Evolutionary conservation across 2,329 filamentous ascomycete species (phyloP).

Genomic region (Fusarium aywerte): DNA sequence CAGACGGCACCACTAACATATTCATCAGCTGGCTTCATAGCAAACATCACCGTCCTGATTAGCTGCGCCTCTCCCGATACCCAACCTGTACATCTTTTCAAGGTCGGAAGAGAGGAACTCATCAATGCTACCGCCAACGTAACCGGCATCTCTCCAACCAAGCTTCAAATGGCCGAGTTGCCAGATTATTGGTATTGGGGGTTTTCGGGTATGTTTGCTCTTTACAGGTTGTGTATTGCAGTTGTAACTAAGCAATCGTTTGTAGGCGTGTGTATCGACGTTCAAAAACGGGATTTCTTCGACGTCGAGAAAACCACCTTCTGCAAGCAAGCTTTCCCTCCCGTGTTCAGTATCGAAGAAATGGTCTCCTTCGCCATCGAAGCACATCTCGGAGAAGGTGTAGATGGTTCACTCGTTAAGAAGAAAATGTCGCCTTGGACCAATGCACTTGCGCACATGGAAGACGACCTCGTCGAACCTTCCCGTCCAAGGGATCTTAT

Average conservation of each 20-base stretch:
- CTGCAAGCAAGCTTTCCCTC: neutral
- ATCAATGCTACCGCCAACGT: neutral
- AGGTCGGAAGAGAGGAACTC: neutral
- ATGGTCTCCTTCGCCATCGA: neutral
- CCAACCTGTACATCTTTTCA: neutral
- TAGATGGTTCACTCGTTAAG: fast-evolving
- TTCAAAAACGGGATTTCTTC: neutral
- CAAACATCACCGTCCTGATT: neutral
- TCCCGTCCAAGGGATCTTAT: neutral
- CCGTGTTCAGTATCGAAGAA: neutral
- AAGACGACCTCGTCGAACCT: neutral
- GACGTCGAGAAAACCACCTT: neutral
- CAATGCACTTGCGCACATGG: neutral
- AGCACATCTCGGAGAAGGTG: neutral
- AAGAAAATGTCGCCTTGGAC: neutral
- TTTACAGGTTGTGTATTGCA: fast-evolving
- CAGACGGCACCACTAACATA: neutral
- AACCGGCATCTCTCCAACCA: neutral
- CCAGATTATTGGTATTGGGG: constrained; percentile 4
- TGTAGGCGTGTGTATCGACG: neutral
- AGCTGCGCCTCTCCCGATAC: neutral
- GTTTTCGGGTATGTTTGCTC: neutral
- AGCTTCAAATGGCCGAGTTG: neutral
- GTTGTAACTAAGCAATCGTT: fast-evolving
- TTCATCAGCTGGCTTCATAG: neutral